Conservation (phyloP, 2,329 filamentous ascomycete genomes). For the Colletotrichum lentis region DNA sequence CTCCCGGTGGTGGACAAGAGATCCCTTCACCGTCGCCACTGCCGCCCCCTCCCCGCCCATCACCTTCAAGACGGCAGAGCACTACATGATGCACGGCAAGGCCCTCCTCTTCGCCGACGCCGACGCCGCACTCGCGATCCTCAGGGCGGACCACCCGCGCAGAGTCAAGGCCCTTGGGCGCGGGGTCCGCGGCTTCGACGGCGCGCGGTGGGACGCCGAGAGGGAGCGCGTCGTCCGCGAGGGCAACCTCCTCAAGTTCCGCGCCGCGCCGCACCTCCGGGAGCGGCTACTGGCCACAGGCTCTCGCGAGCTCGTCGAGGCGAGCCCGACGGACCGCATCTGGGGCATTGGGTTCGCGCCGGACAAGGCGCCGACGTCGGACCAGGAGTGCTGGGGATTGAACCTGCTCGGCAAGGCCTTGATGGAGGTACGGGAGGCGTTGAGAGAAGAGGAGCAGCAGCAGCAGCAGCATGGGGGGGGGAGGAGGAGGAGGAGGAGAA, state of each 20-base stretch:
- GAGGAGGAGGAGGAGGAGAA: too few species aligned
- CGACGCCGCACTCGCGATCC: slow-evolving; percentile 57
- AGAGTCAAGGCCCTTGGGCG: slow-evolving; percentile 64
- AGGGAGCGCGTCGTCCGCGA: slow-evolving; percentile 64
- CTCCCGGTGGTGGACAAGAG: slow-evolving; percentile 67
- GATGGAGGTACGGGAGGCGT: slow-evolving; percentile 63
- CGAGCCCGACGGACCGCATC: slow-evolving; percentile 66
- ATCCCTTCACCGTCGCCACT: slow-evolving; percentile 51
- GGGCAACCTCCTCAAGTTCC: slow-evolving; percentile 69
- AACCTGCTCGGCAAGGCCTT: slow-evolving; percentile 72
- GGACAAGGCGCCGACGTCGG: slow-evolving; percentile 54
- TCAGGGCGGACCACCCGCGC: slow-evolving; percentile 55
- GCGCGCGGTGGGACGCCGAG: slow-evolving; percentile 59
- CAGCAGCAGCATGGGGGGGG: neutral
- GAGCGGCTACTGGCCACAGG: slow-evolving; percentile 64
- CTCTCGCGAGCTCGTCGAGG: slow-evolving; percentile 68
- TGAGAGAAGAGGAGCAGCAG: slow-evolving; percentile 57
- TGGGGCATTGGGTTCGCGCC: slow-evolving; percentile 72
- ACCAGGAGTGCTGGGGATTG: slow-evolving; percentile 64
- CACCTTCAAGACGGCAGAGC: slow-evolving; percentile 61
- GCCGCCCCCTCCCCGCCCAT: slow-evolving; percentile 48
- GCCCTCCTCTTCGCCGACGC: slow-evolving; percentile 59
- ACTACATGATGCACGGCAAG: slow-evolving; percentile 66
- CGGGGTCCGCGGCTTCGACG: slow-evolving; percentile 61
- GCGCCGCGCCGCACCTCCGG: slow-evolving; percentile 53